Percentiles rank a stretch among this genome's conserved stretches.
These are phyloP conservation scores for Penicillium canariense DNA, from an alignment of 495 filamentous ascomycete genomes.

Conservation along the genomic window DNA sequence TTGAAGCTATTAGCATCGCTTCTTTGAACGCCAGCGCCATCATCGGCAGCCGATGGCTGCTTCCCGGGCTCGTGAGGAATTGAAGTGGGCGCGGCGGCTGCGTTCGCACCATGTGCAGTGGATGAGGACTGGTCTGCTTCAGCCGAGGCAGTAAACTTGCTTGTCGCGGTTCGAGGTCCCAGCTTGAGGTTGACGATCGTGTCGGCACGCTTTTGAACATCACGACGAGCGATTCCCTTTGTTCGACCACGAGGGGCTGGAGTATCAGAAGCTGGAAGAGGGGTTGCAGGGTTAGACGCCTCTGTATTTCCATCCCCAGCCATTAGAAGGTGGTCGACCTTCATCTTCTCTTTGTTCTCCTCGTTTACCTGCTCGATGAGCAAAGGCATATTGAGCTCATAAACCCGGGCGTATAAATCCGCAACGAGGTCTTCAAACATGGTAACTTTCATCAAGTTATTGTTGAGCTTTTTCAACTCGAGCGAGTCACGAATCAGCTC, in stretches of 20 bases:
- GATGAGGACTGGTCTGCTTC: conserved; percentile 24
- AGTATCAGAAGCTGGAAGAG: conserved; percentile 38
- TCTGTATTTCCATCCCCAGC: conserved; percentile 37
- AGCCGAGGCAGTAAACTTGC: conserved; percentile 25
- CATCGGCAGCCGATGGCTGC: conserved; percentile 11
- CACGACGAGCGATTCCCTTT: conserved; percentile 61
- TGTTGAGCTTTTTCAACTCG: conserved; percentile 89
- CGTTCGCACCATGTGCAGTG: conserved; percentile 6
- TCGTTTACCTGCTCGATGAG: conserved; percentile 48
- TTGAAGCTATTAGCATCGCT: conserved; percentile 59
- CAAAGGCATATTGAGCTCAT: conserved; percentile 52
- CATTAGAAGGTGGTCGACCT: conserved; percentile 56
- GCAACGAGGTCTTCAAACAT: conserved; percentile 86
- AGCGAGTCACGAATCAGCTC: conserved; percentile 78
- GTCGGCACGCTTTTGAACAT: conserved; percentile 63
- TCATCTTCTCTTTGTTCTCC: conserved; percentile 56
- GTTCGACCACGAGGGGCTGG: conserved; percentile 50
- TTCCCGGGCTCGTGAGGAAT: conserved; percentile 10
- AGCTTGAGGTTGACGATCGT: conserved; percentile 48
- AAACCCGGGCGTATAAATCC: conserved; percentile 83
- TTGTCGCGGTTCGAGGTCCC: conserved; percentile 32
- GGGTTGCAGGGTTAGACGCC: conserved; percentile 32
- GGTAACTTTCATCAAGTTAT: conserved; percentile 75
- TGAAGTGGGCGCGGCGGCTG: conserved; percentile 15
- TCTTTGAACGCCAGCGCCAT: conserved; percentile 24